Evolutionary conservation across 352 stramenopile species (phyloP).

Genomic region (Phytophthora podocarpi): DNA sequence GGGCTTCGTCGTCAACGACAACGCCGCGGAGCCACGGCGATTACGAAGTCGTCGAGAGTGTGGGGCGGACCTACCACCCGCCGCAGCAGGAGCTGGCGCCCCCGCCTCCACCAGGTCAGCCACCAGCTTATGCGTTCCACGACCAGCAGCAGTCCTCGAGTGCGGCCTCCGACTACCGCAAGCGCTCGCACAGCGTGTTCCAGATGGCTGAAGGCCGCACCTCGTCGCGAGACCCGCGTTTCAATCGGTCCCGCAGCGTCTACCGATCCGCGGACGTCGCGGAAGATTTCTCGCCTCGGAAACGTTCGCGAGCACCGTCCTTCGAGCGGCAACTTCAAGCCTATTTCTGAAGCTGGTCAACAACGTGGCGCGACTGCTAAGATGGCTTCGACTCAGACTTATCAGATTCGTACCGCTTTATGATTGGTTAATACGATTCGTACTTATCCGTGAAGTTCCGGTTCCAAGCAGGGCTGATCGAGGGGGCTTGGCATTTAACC

Average conservation of each 20-base stretch:
- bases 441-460: slow-evolving; percentile 20
- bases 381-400: slow-evolving; percentile 28
- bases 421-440: slow-evolving; percentile 31
- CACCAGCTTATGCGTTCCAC: slow-evolving; percentile 14
- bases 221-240: slow-evolving; percentile 19
- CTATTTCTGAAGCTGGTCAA: slow-evolving; percentile 17
- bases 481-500: slow-evolving; percentile 20
- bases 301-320: slow-evolving; percentile 30
- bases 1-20: slow-evolving; percentile 2
- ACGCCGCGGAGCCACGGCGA: slow-evolving; percentile 12
- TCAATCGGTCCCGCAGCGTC: slow-evolving; percentile 40
- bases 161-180: slow-evolving; percentile 13
- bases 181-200: slow-evolving; percentile 40
- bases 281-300: slow-evolving; percentile 29
- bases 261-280: slow-evolving; percentile 22
- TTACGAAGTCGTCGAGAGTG: slow-evolving; percentile 16
- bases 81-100: slow-evolving; percentile 6
- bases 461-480: background rate
- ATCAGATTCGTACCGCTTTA: background rate
- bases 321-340: slow-evolving; percentile 23
- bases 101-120: slow-evolving; percentile 3
- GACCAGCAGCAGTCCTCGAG: slow-evolving; percentile 12
- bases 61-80: slow-evolving; percentile 6
- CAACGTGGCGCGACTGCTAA: slow-evolving; percentile 17
- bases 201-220: slow-evolving; percentile 14